These are phyloP conservation scores for Saccharomycopsis sp. DNA, from an alignment of 805 yeast species.

Conservation along the genomic window DNA sequence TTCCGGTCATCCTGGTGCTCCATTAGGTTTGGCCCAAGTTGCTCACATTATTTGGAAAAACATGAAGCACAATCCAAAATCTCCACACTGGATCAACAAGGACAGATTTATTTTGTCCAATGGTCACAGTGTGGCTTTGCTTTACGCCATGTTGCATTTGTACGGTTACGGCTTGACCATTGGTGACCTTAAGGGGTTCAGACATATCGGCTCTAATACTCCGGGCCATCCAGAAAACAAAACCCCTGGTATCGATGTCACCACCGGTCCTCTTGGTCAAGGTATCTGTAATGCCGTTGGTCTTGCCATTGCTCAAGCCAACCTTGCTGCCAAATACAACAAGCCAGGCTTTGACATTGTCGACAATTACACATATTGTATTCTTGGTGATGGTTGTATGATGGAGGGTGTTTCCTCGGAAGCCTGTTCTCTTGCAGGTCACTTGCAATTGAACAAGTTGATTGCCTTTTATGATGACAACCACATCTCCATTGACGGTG, in stretches of 20 bases:
- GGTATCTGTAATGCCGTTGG: slow-evolving; percentile 97
- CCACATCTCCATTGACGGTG: slow-evolving; percentile 94
- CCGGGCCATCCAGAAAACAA: slow-evolving; percentile 98
- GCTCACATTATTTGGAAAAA: slow-evolving; percentile 77
- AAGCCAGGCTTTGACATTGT: slow-evolving; percentile 70
- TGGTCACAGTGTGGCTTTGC: slow-evolving; percentile 92
- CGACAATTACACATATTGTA: slow-evolving; percentile 66
- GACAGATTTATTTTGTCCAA: slow-evolving; percentile 92
- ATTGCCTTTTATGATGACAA: slow-evolving; percentile 95
- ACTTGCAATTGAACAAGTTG: slow-evolving; percentile 84
- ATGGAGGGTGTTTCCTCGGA: slow-evolving; percentile 97
- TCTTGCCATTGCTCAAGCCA: slow-evolving; percentile 88
- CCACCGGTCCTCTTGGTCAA: slow-evolving; percentile 98
- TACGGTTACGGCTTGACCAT: slow-evolving; percentile 73
- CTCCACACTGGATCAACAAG: slow-evolving; percentile 89
- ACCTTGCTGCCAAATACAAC: slow-evolving; percentile 88
- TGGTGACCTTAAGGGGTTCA: slow-evolving; percentile 83
- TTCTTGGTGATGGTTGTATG: slow-evolving; percentile 96
- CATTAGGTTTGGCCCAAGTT: slow-evolving; percentile 94
- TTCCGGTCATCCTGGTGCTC: slow-evolving; percentile 99
- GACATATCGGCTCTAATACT: slow-evolving; percentile 82
- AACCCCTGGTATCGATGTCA: slow-evolving; percentile 89
- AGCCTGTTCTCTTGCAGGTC: slow-evolving; percentile 94
- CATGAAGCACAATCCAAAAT: slow-evolving; percentile 81
- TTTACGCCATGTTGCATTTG: slow-evolving; percentile 77